phyloP scores from a whole-genome alignment of 768 basidiomycete genomes.

The Macrocybe gigantea region DNA sequence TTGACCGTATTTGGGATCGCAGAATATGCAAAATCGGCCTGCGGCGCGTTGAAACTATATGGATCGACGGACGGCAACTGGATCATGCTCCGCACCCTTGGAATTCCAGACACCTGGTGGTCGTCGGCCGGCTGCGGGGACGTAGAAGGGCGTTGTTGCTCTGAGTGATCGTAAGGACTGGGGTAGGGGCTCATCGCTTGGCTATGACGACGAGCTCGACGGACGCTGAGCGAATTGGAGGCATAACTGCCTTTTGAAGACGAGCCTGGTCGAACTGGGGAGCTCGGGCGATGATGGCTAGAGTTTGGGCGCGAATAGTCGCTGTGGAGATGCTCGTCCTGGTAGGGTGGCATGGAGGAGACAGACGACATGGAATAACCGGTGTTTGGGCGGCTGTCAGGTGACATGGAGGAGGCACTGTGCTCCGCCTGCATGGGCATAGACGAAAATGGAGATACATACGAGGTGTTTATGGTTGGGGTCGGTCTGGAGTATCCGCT shows the following conservation, averaged over 20 bases:
- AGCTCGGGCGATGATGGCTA: constrained; percentile 68
- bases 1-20: constrained; percentile 46
- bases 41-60: constrained; percentile 54
- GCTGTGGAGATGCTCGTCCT: constrained; percentile 46
- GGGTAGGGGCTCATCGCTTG: constrained; percentile 88
- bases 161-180: constrained; percentile 68
- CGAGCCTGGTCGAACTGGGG: constrained; percentile 55
- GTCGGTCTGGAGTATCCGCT: constrained; percentile 53
- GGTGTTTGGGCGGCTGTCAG: constrained; percentile 80
- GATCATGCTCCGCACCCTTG: constrained; percentile 81
- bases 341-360: constrained; percentile 62
- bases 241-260: constrained; percentile 59
- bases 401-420: constrained; percentile 70
- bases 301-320: constrained; percentile 75
- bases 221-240: constrained; percentile 56
- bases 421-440: constrained; percentile 66
- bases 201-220: constrained; percentile 72
- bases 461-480: constrained; percentile 69
- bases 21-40: constrained; percentile 79
- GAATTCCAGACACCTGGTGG: constrained; percentile 43
- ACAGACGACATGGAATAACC: constrained; percentile 85
- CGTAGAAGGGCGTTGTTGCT: constrained; percentile 62
- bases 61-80: constrained; percentile 69
- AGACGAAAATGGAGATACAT: constrained; percentile 63
- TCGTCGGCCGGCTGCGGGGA: constrained; percentile 64